Conservation (phyloP, 352 stramenopile genomes). For the Thraustochytrium striatum region DNA sequence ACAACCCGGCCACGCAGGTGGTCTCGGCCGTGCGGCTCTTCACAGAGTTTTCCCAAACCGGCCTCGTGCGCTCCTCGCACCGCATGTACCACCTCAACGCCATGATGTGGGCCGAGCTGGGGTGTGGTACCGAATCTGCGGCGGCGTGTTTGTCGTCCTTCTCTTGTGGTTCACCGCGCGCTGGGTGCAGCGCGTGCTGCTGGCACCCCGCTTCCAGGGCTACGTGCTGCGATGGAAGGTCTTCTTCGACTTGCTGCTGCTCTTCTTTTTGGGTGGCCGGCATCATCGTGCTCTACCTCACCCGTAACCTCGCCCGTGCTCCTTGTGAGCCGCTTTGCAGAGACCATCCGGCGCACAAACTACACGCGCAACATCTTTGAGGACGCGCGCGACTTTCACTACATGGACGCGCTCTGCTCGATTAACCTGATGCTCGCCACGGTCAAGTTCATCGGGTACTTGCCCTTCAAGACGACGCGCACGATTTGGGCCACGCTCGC, state of each 20-base stretch:
- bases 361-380: slow-evolving; percentile 26
- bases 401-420: slow-evolving; percentile 25
- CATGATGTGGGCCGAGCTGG: neutral
- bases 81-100: slow-evolving; percentile 42
- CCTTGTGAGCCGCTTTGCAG: neutral
- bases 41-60: slow-evolving; percentile 30
- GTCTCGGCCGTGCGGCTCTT: slow-evolving; percentile 65
- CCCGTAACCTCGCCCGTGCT: neutral
- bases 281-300: neutral
- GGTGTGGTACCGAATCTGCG: neutral
- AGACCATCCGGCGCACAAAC: neutral
- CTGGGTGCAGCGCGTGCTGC: neutral
- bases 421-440: slow-evolving; percentile 41
- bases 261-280: slow-evolving; percentile 10
- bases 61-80: slow-evolving; percentile 6
- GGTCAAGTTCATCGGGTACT: slow-evolving; percentile 31
- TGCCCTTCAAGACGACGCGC: slow-evolving; percentile 36
- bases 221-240: slow-evolving; percentile 1
- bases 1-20: slow-evolving; percentile 78
- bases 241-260: slow-evolving; percentile 21
- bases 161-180: neutral
- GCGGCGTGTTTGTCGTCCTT: neutral
- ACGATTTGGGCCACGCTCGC: slow-evolving; percentile 38
- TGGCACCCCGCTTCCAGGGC: neutral
- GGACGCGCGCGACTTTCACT: neutral